phyloP scores from a whole-genome alignment of 257 asterid species.

The Solanum dulcamara region DNA sequence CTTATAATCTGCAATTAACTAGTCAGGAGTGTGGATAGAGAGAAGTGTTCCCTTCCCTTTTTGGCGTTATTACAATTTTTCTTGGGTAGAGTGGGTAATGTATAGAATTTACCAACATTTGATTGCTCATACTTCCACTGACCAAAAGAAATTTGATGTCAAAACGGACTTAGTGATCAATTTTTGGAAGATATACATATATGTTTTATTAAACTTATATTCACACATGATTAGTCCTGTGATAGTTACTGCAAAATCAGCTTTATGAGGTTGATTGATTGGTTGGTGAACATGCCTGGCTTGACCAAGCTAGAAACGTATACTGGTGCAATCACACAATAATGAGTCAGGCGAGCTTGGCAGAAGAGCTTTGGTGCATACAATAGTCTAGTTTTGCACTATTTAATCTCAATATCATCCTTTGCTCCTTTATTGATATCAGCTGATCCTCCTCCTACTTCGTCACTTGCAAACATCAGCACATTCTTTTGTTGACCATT shows the following conservation, averaged over 20 bases:
- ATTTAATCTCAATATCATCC: neutral
- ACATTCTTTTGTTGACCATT: neutral
- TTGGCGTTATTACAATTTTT: neutral
- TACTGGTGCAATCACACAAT: neutral
- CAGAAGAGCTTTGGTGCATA: neutral
- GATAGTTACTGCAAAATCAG: neutral
- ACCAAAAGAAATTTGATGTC: neutral
- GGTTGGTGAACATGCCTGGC: neutral
- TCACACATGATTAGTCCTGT: neutral
- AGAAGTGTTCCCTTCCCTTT: neutral
- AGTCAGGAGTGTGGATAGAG: neutral
- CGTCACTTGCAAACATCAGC: neutral
- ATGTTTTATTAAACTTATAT: neutral
- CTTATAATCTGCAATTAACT: neutral
- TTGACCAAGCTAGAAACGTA: neutral
- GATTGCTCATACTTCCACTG: neutral
- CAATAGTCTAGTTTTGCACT: neutral
- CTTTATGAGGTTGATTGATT: neutral
- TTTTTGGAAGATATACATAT: neutral
- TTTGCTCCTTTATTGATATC: neutral
- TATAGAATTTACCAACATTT: neutral
- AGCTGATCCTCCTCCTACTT: neutral
- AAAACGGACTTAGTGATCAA: neutral
- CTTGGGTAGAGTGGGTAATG: neutral
- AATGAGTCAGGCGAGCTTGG: neutral